Evolutionary conservation across 352 stramenopile species (phyloP), one percentile per base, ranked within the genome.

Genomic region (Globisporangium takayamanum): DNA sequence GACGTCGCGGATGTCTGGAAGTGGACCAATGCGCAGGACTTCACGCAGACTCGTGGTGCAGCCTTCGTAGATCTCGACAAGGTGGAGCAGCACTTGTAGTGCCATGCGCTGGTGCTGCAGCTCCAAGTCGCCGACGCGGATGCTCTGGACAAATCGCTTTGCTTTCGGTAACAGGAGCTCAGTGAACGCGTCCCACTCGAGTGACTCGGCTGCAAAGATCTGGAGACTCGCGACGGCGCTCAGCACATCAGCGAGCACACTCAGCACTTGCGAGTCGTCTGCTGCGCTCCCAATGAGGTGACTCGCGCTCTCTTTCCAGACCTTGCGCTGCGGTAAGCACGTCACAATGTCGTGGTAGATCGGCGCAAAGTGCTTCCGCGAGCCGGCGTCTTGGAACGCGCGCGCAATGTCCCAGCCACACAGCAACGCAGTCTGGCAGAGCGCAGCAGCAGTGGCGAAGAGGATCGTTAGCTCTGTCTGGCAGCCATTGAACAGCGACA

Each of bases 361-460:
- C 33, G 62, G 42, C 1, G 65, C 64, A 51, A 79, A 81, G 14
- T 69, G 46, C 30, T 60, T 51, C 30, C 56, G 60, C 46, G 74
- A 42, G 44, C 41, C 25, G 60, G 56, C 46, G 48, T 78, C 73
- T 36, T 66, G 55, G 59, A 88, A 77, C 30, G 78, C 61, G 6
- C 53, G 39, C 3, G 59, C 70, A 55, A 89, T 66, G 53, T 69
- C 62, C 78, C 78, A 91, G 1, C 73, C 76, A 50, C 73, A 76
- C 12, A 59, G 61, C 41, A 66, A 63, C 20, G 74, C 76, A 45
- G 70, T 60, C 70, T 80, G 14, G 2, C n/a, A 53, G 53, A 8
- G 20, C 3, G 47, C 1, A 52, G 11, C 15, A 28, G 1, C 1
- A 55, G 39, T 45, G 8, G 18, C 5, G 18, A 8, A 20, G 41